phyloP scores from a whole-genome alignment of 2,329 filamentous ascomycete species.

The Coniochaeta pulveracea region DNA sequence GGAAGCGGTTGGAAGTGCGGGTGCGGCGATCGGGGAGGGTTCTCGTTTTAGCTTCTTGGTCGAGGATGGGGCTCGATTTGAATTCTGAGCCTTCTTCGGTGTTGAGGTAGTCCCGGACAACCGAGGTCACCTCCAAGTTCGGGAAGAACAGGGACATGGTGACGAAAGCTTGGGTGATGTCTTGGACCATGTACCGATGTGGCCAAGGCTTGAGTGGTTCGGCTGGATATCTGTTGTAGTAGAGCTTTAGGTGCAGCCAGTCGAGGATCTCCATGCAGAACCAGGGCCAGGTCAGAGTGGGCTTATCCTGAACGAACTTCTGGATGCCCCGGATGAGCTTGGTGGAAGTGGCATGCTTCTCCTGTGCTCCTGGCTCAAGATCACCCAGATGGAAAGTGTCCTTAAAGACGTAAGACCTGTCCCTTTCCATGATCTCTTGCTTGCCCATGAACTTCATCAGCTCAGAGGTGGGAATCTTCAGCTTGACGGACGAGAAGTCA shows the following conservation, averaged over 20 bases:
- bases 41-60: conserved; percentile 26
- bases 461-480: conserved; percentile 4
- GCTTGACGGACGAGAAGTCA: conserved; percentile 5
- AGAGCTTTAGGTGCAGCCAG: conserved; percentile 14
- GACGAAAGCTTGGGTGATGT: conserved; percentile 23
- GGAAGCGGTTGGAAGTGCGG: conserved; percentile 22
- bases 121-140: conserved; percentile 11
- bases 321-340: conserved; percentile 21
- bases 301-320: conserved; percentile 9
- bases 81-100: conserved; percentile 20
- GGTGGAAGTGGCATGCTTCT: conserved; percentile 23
- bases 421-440: conserved; percentile 7
- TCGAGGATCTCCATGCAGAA: conserved; percentile 15
- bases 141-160: conserved; percentile 27
- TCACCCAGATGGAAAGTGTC: conserved; percentile 31
- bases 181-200: conserved; percentile 24
- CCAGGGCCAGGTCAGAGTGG: conserved; percentile 15
- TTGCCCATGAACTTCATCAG: conserved; percentile 1
- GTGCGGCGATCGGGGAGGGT: conserved; percentile 23
- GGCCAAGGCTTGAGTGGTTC: conserved; percentile 13
- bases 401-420: conserved; percentile 20
- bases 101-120: conserved; percentile 20
- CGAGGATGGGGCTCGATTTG: conserved; percentile 23
- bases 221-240: conserved; percentile 12
- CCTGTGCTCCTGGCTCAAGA: conserved; percentile 24